These are phyloP conservation scores for Boletus edulis DNA, from an alignment of 768 basidiomycete species.

Conservation along the genomic window DNA sequence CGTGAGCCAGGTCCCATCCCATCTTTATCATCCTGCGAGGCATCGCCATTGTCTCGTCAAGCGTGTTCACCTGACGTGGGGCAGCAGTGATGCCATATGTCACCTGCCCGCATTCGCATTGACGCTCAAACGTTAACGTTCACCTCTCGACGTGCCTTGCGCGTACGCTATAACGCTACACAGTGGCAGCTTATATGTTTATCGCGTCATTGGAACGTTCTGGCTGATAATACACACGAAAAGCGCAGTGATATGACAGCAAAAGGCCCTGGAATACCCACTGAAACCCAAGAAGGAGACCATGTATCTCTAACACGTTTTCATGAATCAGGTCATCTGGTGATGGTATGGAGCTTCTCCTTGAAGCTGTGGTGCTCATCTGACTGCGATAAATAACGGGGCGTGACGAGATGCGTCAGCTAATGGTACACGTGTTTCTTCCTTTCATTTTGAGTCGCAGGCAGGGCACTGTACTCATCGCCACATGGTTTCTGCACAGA, in stretches of 20 bases:
- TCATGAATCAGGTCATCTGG: constrained; percentile 11
- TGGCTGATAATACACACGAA: background rate
- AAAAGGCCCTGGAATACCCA: background rate
- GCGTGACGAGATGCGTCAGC: background rate
- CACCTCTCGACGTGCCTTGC: background rate
- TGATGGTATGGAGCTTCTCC: background rate
- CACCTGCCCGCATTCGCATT: constrained; percentile 10
- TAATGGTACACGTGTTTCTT: too few species aligned
- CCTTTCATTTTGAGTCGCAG: too few species aligned
- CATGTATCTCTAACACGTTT: constrained; percentile 14
- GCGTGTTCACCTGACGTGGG: constrained; percentile 17
- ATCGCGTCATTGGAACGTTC: background rate
- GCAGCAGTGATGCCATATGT: constrained; percentile 1
- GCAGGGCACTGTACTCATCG: too few species aligned
- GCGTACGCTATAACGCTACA: background rate
- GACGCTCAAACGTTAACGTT: background rate
- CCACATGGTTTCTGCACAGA: too few species aligned
- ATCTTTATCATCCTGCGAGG: constrained; percentile 13
- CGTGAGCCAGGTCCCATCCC: background rate
- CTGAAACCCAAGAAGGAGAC: background rate
- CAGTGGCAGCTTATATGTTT: background rate
- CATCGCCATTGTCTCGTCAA: constrained; percentile 17
- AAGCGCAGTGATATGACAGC: background rate
- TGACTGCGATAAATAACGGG: constrained; percentile 6
- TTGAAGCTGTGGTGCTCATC: constrained; percentile 1